Percentiles rank a stretch among this genome's conserved stretches.
Conservation (phyloP, 495 filamentous ascomycete genomes). For the Annulohypoxylon nitens region DNA sequence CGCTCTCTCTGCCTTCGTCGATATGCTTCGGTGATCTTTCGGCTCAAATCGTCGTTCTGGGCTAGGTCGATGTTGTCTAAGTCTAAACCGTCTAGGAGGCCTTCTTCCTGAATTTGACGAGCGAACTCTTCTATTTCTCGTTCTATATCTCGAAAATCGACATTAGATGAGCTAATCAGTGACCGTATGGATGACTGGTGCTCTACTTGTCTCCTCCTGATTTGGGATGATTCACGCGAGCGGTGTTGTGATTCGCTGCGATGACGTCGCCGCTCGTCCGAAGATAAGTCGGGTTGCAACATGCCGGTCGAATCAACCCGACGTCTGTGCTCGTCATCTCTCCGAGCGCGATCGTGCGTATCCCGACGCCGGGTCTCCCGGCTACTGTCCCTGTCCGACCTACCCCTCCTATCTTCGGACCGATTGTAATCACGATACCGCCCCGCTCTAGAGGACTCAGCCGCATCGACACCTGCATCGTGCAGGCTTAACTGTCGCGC, state of each 20-base stretch:
- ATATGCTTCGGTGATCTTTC: conserved; percentile 89
- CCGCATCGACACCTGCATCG: conserved; percentile 67
- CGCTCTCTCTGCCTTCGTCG: conserved; percentile 74
- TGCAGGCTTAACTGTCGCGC: conserved; percentile 78
- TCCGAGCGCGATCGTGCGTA: conserved; percentile 41
- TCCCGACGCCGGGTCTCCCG: conserved; percentile 47
- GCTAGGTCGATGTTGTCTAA: conserved; percentile 80
- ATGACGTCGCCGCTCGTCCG: conserved; percentile 54
- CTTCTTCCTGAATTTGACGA: conserved; percentile 88
- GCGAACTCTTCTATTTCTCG: conserved; percentile 81
- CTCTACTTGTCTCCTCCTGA: conserved; percentile 71
- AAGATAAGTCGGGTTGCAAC: conserved; percentile 48
- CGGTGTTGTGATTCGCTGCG: conserved; percentile 56
- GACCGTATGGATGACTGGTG: conserved; percentile 89
- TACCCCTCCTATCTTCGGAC: conserved; percentile 53
- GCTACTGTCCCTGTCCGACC: conserved; percentile 52
- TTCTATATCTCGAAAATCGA: conserved; percentile 80
- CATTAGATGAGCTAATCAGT: conserved; percentile 79
- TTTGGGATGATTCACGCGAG: conserved; percentile 51
- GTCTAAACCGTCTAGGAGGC: conserved; percentile 86
- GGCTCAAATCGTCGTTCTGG: conserved; percentile 87
- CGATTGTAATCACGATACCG: conserved; percentile 60
- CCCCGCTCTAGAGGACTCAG: conserved; percentile 57
- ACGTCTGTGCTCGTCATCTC: conserved; percentile 49
- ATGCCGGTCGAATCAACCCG: conserved; percentile 49